Evolutionary conservation across 2,329 filamentous ascomycete species (phyloP), one percentile per base, ranked within the genome.

Genomic region (Colletotrichum costaricense): DNA sequence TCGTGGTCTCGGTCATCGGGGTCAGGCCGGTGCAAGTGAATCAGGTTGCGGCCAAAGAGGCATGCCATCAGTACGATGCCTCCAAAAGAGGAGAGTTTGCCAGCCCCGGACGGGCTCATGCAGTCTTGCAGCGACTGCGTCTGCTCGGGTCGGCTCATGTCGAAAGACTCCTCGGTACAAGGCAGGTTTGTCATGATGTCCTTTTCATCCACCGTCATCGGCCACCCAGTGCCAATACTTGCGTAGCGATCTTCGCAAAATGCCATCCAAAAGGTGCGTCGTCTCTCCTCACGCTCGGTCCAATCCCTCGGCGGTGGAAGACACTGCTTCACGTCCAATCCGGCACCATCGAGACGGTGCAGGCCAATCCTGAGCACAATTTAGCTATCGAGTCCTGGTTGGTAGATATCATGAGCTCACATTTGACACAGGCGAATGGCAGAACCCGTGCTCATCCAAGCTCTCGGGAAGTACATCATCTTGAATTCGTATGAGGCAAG

Each of bases 161-260:
- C 89, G 78, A 94, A 99, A 1, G 95, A 92, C 63, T 97, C 93
- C 72, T 98, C 96, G 1, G 93, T 93, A 2, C 93, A 86, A 2
- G 97, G 97, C 30, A 99, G 86, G 76, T 95, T 93, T 28, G 95
- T 97, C 84, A 93, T 88, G 76, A 98, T 94, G 85, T 99, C 97
- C 80, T 89, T 90, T 83, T 99, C 97, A 76, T 98, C 96, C 67
- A 98, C 90, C 0, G 90, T 92, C 94, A 98, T 96, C 1, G 97
- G 97, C 97, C 97, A 98, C 7, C 97, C 97, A 2, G 97, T 98
- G 42, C 97, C 97, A 69, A 98, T 97, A 78, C 95, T 98, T 6
- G 95, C 94, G 83, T 98, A 98, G 65, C 97, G 91, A 79, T 98
- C 97, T 75, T 95, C 87, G 77, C 93, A 95, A 79, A 98, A 98